Evolutionary conservation across 2,329 filamentous ascomycete species (phyloP).

Genomic region (Hymenoscyphus fructigenus): DNA sequence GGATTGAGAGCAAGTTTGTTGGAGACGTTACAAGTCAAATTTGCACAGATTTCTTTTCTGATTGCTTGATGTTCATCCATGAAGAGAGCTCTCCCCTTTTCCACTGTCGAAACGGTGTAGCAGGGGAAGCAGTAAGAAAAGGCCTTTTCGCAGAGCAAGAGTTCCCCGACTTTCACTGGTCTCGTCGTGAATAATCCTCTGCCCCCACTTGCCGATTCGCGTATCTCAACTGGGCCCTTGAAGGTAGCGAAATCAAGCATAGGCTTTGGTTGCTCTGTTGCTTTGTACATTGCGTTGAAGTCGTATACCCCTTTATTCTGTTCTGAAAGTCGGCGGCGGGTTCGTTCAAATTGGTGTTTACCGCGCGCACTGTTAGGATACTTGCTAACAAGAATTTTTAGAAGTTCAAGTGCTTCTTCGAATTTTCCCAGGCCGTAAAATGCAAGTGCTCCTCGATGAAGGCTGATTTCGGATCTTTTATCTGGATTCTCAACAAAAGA

Average conservation of each 20-base stretch:
- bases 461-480: constrained; percentile 26
- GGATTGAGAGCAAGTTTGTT: background rate
- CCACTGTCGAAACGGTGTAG: too few relatives aligned
- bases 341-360: background rate
- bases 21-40: background rate
- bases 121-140: background rate
- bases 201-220: background rate
- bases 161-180: background rate
- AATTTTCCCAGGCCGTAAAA: constrained; percentile 13
- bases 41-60: background rate
- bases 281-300: constrained; percentile 6
- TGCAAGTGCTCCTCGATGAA: constrained; percentile 16
- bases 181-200: background rate
- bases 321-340: constrained; percentile 6
- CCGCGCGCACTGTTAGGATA: background rate
- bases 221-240: background rate
- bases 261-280: background rate
- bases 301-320: constrained; percentile 7
- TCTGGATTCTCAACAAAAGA: constrained; percentile 30
- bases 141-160: background rate
- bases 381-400: background rate
- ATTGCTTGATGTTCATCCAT: too few relatives aligned
- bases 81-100: too few relatives aligned
- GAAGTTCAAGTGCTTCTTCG: constrained; percentile 4
- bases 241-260: background rate